Evolutionary conservation across 1,284 basidiomycete species (phyloP), one percentile per base, ranked within the genome.

Genomic region (Caloboletus firmus): DNA sequence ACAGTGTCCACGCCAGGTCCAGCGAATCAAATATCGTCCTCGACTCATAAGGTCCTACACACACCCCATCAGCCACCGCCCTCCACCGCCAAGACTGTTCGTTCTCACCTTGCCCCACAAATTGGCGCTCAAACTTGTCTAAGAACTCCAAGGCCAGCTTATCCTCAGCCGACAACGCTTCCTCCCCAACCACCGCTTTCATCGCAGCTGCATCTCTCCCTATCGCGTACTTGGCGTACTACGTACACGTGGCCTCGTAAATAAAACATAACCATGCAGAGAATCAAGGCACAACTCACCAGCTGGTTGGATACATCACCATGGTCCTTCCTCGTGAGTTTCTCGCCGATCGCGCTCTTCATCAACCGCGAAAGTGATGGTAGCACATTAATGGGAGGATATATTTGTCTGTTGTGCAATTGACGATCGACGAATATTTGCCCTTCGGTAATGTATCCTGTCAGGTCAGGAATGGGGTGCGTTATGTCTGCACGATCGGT

Each of bases 101-200:
- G 74, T 76, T 15, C 55, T 62, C 61, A 87, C 93, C 93, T 83
- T 98, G 95, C 48, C 91, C 91, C 46, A 98, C 94, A 72, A 97
- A 98, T 66, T 94, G 87, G 58, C 85, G 87, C 76, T 98, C 95
- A 74, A 98, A 97, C 73, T 94, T 93, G 72, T 93, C 92, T 63
- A 96, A 75, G 79, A 97, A 96, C 72, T 95, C 93, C 51, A 96
- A 76, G 5, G 94, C 93, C 45, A 95, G 80, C 75, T 95, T 96
- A 73, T 98, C 96, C 73, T 98, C 96, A 0, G 86, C 77, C 32
- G 91, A 94, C 62, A 99, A 76, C 7, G 97, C 96, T 73, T 99
- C 97, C 74, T 99, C 97, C 70, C 97, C 97, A 46, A 99, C 97
- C 45, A 99, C 97, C 52, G 97, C 97, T 76, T 99, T 99, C 97